phyloP scores from a whole-genome alignment of 2,329 filamentous ascomycete genomes.

The Lecanicillium sp. region DNA sequence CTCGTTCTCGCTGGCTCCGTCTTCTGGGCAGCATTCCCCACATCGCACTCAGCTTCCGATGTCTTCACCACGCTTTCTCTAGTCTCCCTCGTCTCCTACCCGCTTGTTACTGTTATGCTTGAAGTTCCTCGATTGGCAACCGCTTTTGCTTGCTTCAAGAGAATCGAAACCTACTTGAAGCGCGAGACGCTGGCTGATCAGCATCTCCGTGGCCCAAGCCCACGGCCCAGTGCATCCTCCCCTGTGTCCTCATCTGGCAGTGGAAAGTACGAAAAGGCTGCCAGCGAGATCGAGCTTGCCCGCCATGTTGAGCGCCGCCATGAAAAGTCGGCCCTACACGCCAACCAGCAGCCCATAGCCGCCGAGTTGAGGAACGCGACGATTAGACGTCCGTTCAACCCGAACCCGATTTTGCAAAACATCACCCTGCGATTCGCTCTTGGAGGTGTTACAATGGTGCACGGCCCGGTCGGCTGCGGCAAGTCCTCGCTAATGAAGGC shows the following conservation, averaged over 20 bases:
- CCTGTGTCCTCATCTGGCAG: too few species aligned
- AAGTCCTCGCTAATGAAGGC: background rate
- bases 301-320: too few species aligned
- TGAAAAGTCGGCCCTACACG: too few species aligned
- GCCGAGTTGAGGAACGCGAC: background rate
- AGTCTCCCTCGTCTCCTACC: background rate
- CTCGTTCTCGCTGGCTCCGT: constrained; percentile 3
- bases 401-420: background rate
- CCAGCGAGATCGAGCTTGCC: too few species aligned
- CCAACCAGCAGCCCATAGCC: too few species aligned
- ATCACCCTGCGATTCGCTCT: constrained; percentile 1
- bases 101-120: background rate
- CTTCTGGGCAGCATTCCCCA: background rate
- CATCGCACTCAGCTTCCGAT: background rate
- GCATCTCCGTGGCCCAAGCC: too few species aligned
- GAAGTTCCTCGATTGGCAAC: background rate
- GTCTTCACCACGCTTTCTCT: constrained; percentile 1
- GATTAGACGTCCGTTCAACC: background rate
- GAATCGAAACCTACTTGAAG: background rate
- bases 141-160: background rate
- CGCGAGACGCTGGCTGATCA: background rate
- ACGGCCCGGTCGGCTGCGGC: background rate
- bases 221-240: too few species aligned
- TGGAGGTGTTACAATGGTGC: constrained; percentile 19
- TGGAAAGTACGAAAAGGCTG: too few species aligned